Conservation (phyloP, 306 rosid species). For the Cercis canadensis region DNA sequence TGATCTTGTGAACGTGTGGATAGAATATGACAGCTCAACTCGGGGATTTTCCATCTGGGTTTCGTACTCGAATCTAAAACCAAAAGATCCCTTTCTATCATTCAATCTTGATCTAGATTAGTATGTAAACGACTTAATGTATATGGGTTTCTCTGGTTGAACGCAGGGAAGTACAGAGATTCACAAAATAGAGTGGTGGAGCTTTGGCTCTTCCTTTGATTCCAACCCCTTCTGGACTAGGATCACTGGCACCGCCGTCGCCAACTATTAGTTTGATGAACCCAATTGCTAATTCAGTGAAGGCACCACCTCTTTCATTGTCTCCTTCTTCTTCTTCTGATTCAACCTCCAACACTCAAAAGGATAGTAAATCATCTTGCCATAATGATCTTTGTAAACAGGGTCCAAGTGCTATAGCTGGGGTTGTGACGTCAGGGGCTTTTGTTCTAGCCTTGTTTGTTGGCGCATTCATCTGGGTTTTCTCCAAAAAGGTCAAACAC, state of each 20-base stretch:
- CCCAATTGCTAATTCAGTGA: slow-evolving; percentile 60
- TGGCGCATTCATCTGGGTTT: slow-evolving; percentile 86
- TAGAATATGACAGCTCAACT: slow-evolving; percentile 72
- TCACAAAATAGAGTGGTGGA: slow-evolving; percentile 94
- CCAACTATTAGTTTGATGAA: slow-evolving; percentile 71
- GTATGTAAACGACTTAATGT: slow-evolving; percentile 84
- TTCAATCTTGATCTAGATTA: slow-evolving; percentile 66
- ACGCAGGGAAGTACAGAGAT: slow-evolving; percentile 96
- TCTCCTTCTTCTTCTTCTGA: slow-evolving; percentile 58
- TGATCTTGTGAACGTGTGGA: slow-evolving; percentile 82
- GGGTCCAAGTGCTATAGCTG: slow-evolving; percentile 94
- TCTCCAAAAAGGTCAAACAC: slow-evolving; percentile 69
- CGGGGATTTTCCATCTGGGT: slow-evolving; percentile 68
- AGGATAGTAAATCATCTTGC: slow-evolving; percentile 66
- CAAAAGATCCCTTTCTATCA: slow-evolving; percentile 70
- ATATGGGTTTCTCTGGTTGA: slow-evolving; percentile 92
- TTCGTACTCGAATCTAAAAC: slow-evolving; percentile 90
- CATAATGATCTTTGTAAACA: slow-evolving; percentile 81
- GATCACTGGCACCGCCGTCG: slow-evolving; percentile 55
- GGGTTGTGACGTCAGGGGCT: slow-evolving; percentile 89
- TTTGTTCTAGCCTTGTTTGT: slow-evolving; percentile 81
- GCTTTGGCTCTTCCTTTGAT: slow-evolving; percentile 73
- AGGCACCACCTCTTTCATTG: slow-evolving; percentile 71
- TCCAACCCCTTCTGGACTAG: slow-evolving; percentile 38
- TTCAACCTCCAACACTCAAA: slow-evolving; percentile 42